Evolutionary conservation across 1,284 basidiomycete genomes (phyloP), one percentile per base, ranked within the genome.

Genomic region (Uromyces viciae-fabae): DNA sequence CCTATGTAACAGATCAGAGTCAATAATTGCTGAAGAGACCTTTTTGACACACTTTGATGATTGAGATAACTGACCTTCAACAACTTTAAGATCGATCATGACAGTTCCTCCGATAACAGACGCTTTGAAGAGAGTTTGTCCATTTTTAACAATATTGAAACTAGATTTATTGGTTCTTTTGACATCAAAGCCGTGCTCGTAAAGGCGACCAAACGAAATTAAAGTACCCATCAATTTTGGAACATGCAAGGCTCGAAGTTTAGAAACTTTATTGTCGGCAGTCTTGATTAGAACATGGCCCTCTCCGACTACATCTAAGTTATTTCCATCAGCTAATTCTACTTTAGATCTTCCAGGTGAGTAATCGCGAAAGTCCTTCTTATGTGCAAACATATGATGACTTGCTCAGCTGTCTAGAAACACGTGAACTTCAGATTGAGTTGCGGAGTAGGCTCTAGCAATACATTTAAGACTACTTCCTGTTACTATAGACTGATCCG

Each of bases 141-240:
- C 56, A 22, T 58, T 36, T 11, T 36, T 14, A 7, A 36, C 49
- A 19, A 75, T 17, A 42, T 58, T 40, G 25, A 75, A 58, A 17
- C 33, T 25, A 2, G 38, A 43, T 38, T 58, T 46, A 15, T 54
- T 36, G n/a, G 52, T 40, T 14, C 36, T 42, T 43, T 66, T 17
- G 38, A 76, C 25, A 5, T 60, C 19, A 31, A 40, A 76, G 25
- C 75, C 75, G 15, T 42, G 15, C 19, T 49, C 17, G 25, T 36
- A 66, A 2, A 66, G 62, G 14, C 62, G 28, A 3, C 73, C 73
- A 40, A 75, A 31, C 22, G 54, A 60, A 40, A 75, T 40, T 56
- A 75, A 43, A 11, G 54, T 60, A 28, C n/a, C 73, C 7, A 19
- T 38, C 19, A 75, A 14, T 40, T 56, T 33, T 36, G 73, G 73